A percentile compares a stretch with the other conserved stretches of the same genome.
These are phyloP conservation scores for Rhodotorula sp. DNA, from an alignment of 1,284 basidiomycete genomes.

Conservation along the genomic window DNA sequence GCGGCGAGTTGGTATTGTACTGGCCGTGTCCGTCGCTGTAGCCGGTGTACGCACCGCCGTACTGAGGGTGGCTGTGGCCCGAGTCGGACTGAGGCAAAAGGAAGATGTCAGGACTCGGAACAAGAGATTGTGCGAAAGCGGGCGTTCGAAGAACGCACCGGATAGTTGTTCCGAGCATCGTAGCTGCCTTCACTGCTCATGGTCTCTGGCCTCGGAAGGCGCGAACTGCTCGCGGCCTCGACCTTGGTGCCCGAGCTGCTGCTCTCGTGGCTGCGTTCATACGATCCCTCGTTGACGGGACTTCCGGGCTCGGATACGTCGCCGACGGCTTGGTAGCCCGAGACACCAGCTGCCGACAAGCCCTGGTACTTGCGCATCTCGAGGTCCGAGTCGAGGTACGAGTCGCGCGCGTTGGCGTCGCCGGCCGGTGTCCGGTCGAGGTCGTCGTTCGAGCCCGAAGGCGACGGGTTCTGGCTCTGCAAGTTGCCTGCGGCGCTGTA, in stretches of 20 bases:
- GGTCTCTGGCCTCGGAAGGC: conserved; percentile 28
- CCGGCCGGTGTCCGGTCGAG: conserved; percentile 25
- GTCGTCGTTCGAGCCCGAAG: conserved; percentile 28
- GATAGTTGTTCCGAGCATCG: conserved; percentile 17
- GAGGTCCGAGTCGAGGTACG: conserved; percentile 38
- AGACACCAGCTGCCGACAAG: conserved; percentile 37
- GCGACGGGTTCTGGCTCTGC: conserved; percentile 11
- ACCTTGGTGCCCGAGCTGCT: conserved; percentile 39
- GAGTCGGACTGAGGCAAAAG: conserved; percentile 35
- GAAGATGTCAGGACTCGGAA: not conserved
- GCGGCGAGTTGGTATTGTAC: conserved; percentile 36
- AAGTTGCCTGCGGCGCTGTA: conserved; percentile 8
- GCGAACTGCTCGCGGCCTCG: conserved; percentile 21
- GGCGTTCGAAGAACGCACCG: conserved; percentile 18
- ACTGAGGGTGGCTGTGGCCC: conserved; percentile 30
- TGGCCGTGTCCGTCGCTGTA: conserved; percentile 18
- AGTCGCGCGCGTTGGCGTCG: conserved; percentile 21
- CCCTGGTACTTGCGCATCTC: conserved; percentile 43
- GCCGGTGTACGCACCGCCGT: conserved; percentile 19
- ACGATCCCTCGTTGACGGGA: conserved; percentile 32
- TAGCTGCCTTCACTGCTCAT: conserved; percentile 42
- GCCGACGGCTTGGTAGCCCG: conserved; percentile 39
- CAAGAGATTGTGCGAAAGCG: not conserved
- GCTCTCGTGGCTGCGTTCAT: conserved; percentile 42
- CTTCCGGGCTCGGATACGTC: conserved; percentile 38